Evolutionary conservation across 1,284 basidiomycete genomes (phyloP).

Genomic region (Rhodotorula sp.): DNA sequence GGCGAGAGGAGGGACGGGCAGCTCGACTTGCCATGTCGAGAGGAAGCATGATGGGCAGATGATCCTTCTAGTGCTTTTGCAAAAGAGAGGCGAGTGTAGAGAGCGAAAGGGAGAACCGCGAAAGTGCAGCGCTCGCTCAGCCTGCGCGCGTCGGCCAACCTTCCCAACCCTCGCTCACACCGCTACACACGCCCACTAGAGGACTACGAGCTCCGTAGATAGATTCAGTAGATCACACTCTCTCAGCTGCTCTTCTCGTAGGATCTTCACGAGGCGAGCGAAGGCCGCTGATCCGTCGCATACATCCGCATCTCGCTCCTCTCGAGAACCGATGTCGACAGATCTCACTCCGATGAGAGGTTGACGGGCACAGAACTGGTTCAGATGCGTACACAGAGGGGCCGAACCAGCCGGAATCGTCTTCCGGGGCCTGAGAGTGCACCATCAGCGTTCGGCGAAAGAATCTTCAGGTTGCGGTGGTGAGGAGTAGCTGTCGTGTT

Average conservation of each 20-base stretch:
- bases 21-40: conserved; percentile 2
- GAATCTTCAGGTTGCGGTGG: too few species aligned
- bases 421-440: too few species aligned
- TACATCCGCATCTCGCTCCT: not conserved
- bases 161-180: not conserved
- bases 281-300: not conserved
- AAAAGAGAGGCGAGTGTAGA: not conserved
- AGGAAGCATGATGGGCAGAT: conserved; percentile 5
- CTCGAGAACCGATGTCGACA: not conserved
- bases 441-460: too few species aligned
- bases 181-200: not conserved
- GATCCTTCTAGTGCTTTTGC: not conserved
- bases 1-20: not conserved
- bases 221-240: not conserved
- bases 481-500: too few species aligned
- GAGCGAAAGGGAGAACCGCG: not conserved
- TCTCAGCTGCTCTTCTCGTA: not conserved
- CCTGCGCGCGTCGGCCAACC: too few species aligned
- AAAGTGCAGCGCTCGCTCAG: not conserved
- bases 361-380: not conserved
- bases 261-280: not conserved
- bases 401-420: too few species aligned
- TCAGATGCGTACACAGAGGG: too few species aligned
- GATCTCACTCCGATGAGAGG: not conserved
- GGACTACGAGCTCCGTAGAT: not conserved